phyloP scores from a whole-genome alignment of 2,329 filamentous ascomycete species.

The Fusarium aywerte region DNA sequence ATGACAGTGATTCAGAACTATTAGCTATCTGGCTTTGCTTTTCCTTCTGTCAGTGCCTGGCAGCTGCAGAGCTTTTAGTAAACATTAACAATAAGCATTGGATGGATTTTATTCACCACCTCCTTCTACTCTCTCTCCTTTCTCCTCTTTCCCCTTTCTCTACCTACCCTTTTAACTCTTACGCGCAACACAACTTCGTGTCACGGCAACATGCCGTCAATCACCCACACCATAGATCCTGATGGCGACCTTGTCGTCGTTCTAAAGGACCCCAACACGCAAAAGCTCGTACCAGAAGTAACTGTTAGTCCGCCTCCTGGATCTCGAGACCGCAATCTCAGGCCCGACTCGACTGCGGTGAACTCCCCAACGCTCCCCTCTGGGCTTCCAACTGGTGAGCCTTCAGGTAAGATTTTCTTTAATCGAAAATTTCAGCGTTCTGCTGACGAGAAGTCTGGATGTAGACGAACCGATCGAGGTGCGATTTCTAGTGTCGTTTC shows the following conservation, averaged over 20 bases:
- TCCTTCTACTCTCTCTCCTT: too few species aligned
- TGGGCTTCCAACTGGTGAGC: background rate
- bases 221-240: background rate
- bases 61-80: too few species aligned
- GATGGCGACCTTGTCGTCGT: background rate
- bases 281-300: background rate
- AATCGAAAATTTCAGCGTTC: background rate
- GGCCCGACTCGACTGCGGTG: background rate
- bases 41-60: too few species aligned
- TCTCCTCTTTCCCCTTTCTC: too few species aligned
- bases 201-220: background rate
- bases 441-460: background rate
- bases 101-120: too few species aligned
- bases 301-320: accelerated
- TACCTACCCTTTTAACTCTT: too few species aligned
- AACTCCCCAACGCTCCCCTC: background rate
- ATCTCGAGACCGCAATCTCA: background rate
- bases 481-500: background rate
- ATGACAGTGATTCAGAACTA: too few species aligned
- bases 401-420: background rate
- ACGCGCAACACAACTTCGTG: too few species aligned
- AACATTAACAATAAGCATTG: too few species aligned
- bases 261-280: background rate
- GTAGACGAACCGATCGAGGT: background rate
- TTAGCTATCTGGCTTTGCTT: too few species aligned